These are phyloP conservation scores for Saccharomyces eubayanus DNA, from an alignment of 805 yeast species.

Conservation along the genomic window DNA sequence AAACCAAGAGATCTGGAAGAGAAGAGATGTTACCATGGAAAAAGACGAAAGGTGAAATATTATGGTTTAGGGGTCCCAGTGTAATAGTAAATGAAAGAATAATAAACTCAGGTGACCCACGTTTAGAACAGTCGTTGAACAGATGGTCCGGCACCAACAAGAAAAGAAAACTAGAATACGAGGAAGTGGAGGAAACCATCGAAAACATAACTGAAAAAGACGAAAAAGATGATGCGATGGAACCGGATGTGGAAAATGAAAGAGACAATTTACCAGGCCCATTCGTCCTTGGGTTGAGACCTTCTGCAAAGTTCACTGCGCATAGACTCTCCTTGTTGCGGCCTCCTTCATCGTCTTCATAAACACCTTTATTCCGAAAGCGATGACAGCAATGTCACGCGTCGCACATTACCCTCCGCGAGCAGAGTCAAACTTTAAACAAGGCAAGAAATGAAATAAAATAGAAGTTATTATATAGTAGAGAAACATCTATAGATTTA, in stretches of 20 bases:
- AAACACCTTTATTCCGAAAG: background rate
- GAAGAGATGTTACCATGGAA: slow-evolving; percentile 18
- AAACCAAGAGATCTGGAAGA: slow-evolving; percentile 17
- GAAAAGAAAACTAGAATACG: slow-evolving; percentile 21
- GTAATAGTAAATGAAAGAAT: slow-evolving; percentile 37
- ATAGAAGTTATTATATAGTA: background rate
- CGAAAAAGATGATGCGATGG: slow-evolving; percentile 7
- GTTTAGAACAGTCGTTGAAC: slow-evolving; percentile 15
- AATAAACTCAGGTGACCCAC: slow-evolving; percentile 19
- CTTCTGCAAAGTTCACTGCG: slow-evolving; percentile 65
- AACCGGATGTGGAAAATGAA: slow-evolving; percentile 16
- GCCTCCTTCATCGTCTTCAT: slow-evolving; percentile 3
- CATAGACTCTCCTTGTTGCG: slow-evolving; percentile 34
- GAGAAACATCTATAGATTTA: background rate
- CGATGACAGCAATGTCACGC: background rate
- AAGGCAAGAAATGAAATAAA: background rate
- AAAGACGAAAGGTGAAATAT: slow-evolving; percentile 33
- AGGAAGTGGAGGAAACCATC: slow-evolving; percentile 15
- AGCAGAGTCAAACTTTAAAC: background rate
- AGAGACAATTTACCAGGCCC: slow-evolving; percentile 16
- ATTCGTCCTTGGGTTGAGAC: slow-evolving; percentile 37
- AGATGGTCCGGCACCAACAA: slow-evolving; percentile 19
- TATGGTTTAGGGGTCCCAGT: slow-evolving; percentile 70
- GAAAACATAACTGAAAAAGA: slow-evolving; percentile 13
- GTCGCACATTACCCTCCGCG: background rate